A percentile compares a stretch with the other conserved stretches of the same genome.
These are phyloP conservation scores for Eucalyptus dawsonii DNA, from an alignment of 345 rosid species.

Conservation along the genomic window DNA sequence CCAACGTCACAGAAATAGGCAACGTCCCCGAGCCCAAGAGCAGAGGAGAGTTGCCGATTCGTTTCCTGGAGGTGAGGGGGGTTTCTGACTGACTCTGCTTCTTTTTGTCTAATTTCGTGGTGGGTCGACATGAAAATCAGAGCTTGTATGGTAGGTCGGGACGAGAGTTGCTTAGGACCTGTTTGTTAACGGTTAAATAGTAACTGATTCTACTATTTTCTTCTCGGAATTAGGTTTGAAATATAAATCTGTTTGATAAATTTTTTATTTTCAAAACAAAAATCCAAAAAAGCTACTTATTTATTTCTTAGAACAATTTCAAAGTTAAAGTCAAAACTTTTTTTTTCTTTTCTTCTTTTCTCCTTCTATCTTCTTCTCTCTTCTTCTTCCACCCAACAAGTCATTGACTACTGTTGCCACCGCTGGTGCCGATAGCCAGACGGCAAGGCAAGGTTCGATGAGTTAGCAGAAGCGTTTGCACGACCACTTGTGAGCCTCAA, in stretches of 20 bases:
- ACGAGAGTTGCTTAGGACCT: background rate
- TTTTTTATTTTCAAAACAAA: no score
- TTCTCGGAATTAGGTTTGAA: accelerated
- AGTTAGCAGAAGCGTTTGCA: accelerated
- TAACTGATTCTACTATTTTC: accelerated
- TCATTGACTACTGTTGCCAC: no score
- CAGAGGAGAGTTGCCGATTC: slow-evolving; percentile 67
- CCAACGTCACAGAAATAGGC: slow-evolving; percentile 44
- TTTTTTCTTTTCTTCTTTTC: no score
- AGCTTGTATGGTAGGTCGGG: background rate
- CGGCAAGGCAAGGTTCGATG: accelerated
- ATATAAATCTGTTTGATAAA: accelerated
- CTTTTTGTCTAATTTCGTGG: background rate
- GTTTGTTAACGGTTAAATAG: no score
- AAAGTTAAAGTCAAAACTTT: accelerated
- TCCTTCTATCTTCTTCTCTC: no score
- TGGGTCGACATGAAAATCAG: background rate
- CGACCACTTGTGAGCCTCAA: accelerated
- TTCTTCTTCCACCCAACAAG: no score
- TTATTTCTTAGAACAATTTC: no score
- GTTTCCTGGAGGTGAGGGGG: slow-evolving; percentile 44
- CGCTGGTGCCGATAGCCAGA: accelerated
- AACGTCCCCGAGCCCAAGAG: slow-evolving; percentile 21
- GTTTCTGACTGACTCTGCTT: background rate
- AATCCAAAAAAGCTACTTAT: no score